Conservation (phyloP, 2,329 filamentous ascomycete genomes). For the Lizonia empirigonia region DNA sequence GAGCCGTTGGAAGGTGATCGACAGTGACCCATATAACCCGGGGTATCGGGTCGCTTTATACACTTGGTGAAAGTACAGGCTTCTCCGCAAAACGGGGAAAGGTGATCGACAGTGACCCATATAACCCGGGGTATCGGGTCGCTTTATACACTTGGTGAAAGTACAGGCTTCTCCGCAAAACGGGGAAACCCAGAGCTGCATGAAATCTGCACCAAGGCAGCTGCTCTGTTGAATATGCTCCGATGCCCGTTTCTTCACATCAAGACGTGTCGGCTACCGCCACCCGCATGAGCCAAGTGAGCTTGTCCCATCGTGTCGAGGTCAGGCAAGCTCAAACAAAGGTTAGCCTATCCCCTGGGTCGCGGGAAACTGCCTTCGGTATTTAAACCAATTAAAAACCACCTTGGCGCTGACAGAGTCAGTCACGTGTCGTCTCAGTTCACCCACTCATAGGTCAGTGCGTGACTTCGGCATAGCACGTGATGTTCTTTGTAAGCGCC, state of each 20-base stretch:
- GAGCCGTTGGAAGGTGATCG: constrained; percentile 13
- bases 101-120: constrained; percentile 9
- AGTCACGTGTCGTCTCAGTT: too few relatives aligned
- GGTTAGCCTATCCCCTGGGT: too few relatives aligned
- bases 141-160: constrained; percentile 26
- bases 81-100: constrained; percentile 29
- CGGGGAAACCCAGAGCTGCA: constrained; percentile 8
- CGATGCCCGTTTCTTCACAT: constrained; percentile 22
- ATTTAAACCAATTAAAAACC: too few relatives aligned
- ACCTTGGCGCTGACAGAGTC: too few relatives aligned
- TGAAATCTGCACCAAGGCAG: constrained; percentile 25
- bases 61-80: constrained; percentile 18
- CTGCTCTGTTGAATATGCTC: constrained; percentile 16
- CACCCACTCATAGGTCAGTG: too few relatives aligned
- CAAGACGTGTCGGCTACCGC: constrained; percentile 17
- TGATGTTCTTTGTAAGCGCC: too few relatives aligned
- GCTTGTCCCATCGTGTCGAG: constrained; percentile 22
- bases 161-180: constrained; percentile 35
- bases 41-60: constrained; percentile 34
- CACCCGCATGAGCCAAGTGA: constrained; percentile 30
- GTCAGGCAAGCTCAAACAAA: constrained; percentile 7
- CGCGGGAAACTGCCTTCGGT: too few relatives aligned
- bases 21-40: constrained; percentile 10
- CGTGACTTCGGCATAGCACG: too few relatives aligned
- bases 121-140: constrained; percentile 25